A percentile compares a stretch with the other conserved stretches of the same genome.
These are phyloP conservation scores for Corchorus capsularis DNA, from an alignment of 345 rosid species.

Conservation along the genomic window DNA sequence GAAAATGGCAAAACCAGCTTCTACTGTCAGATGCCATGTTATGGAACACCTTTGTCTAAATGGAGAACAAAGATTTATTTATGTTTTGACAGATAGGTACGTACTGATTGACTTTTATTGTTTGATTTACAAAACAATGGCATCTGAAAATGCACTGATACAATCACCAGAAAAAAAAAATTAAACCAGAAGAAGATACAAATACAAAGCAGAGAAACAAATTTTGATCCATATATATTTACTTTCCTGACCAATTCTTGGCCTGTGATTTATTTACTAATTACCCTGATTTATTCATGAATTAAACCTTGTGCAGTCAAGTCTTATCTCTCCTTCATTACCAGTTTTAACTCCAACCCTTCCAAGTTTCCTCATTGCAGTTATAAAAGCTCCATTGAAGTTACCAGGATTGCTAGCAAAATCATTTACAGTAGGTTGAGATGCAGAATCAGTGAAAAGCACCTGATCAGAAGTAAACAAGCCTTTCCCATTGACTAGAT, in stretches of 20 bases:
- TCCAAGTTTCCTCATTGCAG: constrained; percentile 81
- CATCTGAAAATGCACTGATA: not conserved
- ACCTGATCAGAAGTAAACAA: constrained; percentile 71
- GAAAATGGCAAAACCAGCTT: not conserved
- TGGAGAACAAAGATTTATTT: not conserved
- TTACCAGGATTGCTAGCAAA: constrained; percentile 57
- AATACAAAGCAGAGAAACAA: not conserved
- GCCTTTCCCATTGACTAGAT: constrained; percentile 74
- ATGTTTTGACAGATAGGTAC: not conserved
- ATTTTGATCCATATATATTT: not conserved
- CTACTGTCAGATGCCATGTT: not conserved
- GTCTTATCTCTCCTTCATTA: constrained; percentile 61
- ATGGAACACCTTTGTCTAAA: not conserved
- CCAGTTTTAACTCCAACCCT: constrained; percentile 72
- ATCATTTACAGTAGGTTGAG: constrained; percentile 54
- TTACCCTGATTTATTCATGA: constrained; percentile 22
- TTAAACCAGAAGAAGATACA: not conserved
- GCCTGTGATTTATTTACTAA: not conserved
- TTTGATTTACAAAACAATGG: not conserved
- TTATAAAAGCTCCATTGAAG: constrained; percentile 59
- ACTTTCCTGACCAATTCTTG: not conserved
- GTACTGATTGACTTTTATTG: not conserved
- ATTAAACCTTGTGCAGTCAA: constrained; percentile 63
- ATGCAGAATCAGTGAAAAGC: constrained; percentile 48
- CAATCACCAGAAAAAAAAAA: not conserved